phyloP scores from a whole-genome alignment of 2,329 filamentous ascomycete genomes.

The Metarhizium guizhouense region DNA sequence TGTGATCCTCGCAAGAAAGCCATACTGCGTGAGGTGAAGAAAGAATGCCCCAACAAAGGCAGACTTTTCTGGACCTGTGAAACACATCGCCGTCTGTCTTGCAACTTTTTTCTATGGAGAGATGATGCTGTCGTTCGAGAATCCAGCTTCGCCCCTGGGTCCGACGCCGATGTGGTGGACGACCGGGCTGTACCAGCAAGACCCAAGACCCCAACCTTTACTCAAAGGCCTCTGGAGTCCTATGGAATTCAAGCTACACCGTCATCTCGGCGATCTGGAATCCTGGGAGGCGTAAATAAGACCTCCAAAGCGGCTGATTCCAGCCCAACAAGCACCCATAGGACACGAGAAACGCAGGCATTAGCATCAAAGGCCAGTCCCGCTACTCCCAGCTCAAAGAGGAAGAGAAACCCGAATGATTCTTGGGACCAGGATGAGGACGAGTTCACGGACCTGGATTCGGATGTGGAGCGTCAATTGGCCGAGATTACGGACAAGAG shows the following conservation, averaged over 20 bases:
- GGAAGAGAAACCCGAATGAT: constrained; percentile 18
- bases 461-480: constrained; percentile 31
- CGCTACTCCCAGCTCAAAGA: constrained; percentile 14
- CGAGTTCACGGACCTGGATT: constrained; percentile 22
- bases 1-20: constrained; percentile 31
- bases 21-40: constrained; percentile 26
- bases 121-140: constrained; percentile 26
- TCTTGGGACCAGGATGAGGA: constrained; percentile 16
- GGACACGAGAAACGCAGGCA: not conserved
- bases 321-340: not conserved
- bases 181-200: constrained; percentile 5
- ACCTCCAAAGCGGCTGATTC: not conserved
- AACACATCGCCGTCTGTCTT: constrained; percentile 19
- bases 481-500: constrained; percentile 26
- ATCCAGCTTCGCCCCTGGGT: constrained; percentile 11
- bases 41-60: constrained; percentile 29
- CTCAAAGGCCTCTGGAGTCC: constrained; percentile 18
- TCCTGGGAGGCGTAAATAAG: not conserved
- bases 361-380: not conserved
- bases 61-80: constrained; percentile 34
- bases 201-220: constrained; percentile 18
- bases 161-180: not conserved
- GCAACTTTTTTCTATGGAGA: constrained; percentile 37
- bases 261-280: constrained; percentile 5
- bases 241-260: constrained; percentile 20